These are phyloP conservation scores for Aspergillus kassunensis DNA, from an alignment of 495 filamentous ascomycete genomes.

Conservation along the genomic window DNA sequence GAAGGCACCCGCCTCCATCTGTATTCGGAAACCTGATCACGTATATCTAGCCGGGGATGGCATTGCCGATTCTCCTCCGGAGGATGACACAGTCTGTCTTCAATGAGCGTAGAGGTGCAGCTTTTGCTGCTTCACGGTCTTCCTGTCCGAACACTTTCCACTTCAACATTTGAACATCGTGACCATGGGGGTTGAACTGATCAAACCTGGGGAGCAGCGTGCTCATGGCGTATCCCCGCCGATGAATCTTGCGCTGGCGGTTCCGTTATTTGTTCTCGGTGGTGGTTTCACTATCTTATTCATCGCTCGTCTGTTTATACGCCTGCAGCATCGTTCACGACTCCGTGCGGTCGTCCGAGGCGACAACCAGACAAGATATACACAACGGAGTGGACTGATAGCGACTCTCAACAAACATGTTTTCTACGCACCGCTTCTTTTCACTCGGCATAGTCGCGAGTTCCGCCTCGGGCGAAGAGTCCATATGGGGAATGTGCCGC, in stretches of 20 bases:
- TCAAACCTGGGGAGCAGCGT: constrained; percentile 17
- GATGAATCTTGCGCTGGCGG: constrained; percentile 36
- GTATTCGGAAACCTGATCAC: background rate
- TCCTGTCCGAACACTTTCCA: background rate
- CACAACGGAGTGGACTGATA: constrained; percentile 13
- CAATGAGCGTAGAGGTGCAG: constrained; percentile 5
- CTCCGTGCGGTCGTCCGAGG: constrained; percentile 16
- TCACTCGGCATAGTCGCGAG: constrained; percentile 38
- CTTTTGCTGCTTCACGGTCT: background rate
- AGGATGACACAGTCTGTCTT: background rate
- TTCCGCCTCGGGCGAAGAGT: constrained; percentile 27
- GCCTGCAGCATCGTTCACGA: constrained; percentile 27
- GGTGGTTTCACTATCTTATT: constrained; percentile 27
- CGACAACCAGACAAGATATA: constrained; percentile 25
- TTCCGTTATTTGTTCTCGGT: constrained; percentile 32
- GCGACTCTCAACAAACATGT: constrained; percentile 38
- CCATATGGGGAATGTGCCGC: constrained; percentile 41
- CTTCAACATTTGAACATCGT: background rate
- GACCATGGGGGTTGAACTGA: constrained; percentile 23
- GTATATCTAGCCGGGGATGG: background rate
- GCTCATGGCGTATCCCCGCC: constrained; percentile 26
- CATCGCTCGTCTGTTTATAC: constrained; percentile 21
- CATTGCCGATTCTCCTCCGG: background rate
- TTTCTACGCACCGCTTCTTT: constrained; percentile 39
- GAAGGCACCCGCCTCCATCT: background rate